Base-by-base conservation (phyloP, 306 rosid genomes). In the Sicyos edulis region DNA sequence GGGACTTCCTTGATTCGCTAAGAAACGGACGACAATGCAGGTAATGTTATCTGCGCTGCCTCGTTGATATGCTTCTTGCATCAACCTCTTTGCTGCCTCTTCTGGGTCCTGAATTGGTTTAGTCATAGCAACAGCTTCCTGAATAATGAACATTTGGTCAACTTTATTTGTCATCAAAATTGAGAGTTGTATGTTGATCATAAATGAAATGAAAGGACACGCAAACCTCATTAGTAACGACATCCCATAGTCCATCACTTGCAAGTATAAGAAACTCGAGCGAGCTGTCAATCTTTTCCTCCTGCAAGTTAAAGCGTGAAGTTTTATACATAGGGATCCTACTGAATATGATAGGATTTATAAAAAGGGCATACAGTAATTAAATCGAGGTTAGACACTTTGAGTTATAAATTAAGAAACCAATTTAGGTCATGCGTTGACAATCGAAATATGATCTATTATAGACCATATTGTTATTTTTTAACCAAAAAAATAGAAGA, bases 201-300 rank as follows among this genome's bases (percentile, higher is more conserved):
- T 16, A 40, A 66, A 61, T 22, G 49, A 6, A 63, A 64, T 37
- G 69, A 54, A 70, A 72, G 50, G 29, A 26, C 29, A 26, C 74
- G 70, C 80, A 73, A 74, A 92, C 98, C 98, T 92, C 96, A 63
- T 92, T 92, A 67, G 98, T 45, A 85, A 92, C 98, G 58, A 92
- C 98, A 80, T 92, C 98, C 98, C 98, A 92, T 75, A 92, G 78
- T 63, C 98, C 98, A 65, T 92, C 98, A 75, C 98, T 92, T 19
- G 98, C 98, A 73, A 92, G 83, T 75, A 92, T 92, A 76, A 92
- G 98, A 85, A 92, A 89, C 82, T 92, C 98, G 3, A 92, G 96
- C 49, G 96, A 83, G 83, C 85, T 88, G 72, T 92, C 98, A 64
- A 92, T 79, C 77, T 85, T 92, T 84, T 85, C 96, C 77, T 92